Evolutionary conservation across 176 grass and related monocot genomes (phyloP).

Genomic region (Themeda triandra): DNA sequence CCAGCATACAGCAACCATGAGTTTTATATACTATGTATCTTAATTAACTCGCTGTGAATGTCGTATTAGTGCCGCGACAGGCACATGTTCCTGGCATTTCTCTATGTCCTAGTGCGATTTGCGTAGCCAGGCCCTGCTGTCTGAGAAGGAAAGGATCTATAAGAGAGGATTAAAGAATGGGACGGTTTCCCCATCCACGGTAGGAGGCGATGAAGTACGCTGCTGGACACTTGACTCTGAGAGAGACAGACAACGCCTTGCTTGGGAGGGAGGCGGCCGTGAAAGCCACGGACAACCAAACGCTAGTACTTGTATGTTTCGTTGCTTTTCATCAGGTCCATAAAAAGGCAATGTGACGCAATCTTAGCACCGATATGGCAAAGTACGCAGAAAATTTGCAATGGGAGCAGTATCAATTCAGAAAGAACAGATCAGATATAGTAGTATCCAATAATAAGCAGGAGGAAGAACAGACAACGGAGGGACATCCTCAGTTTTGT

Average conservation of each 20-base stretch:
- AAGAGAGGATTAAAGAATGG: not conserved
- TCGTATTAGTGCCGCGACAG: constrained; percentile 21
- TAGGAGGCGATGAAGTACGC: not conserved
- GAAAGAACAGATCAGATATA: not conserved
- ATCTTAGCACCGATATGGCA: not conserved
- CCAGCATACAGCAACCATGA: not conserved
- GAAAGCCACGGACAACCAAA: not conserved
- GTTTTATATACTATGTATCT: not conserved
- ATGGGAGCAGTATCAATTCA: not conserved
- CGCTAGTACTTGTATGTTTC: not conserved
- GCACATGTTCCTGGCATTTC: not conserved
- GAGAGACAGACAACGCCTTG: not conserved
- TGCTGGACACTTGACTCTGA: not conserved
- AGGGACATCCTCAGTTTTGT: too few relatives aligned
- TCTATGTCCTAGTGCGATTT: not conserved
- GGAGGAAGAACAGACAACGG: too few relatives aligned
- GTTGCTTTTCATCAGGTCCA: not conserved
- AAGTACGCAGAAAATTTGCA: not conserved
- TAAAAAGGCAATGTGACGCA: not conserved
- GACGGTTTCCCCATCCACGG: constrained; percentile 1
- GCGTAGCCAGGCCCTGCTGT: not conserved
- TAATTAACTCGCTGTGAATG: not conserved
- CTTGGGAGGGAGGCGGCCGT: too few relatives aligned
- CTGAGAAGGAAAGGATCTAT: constrained; percentile 3
- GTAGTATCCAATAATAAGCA: not conserved